Evolutionary conservation across 169 alveolate genomes (phyloP), one percentile per base, ranked within the genome.

Genomic region (Plasmodium gonderi): DNA sequence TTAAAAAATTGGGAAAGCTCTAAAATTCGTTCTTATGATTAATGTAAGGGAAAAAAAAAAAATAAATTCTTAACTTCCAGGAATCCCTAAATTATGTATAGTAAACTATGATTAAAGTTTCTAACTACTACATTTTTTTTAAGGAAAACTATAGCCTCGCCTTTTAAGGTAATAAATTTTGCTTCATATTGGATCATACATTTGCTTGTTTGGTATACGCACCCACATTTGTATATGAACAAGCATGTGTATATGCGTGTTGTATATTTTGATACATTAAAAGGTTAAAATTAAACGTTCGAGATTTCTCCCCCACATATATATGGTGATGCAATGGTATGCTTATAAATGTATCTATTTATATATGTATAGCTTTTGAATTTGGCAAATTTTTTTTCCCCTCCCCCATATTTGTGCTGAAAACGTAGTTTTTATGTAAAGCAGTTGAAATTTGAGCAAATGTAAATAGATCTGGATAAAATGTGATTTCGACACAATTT

Each of bases 61-160:
- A 60, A 17, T 60, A 60, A 60, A 20, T 60, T 20, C 72, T 23
- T 23, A 20, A 36, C 40, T 20, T 29, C 17, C 17, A 60, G 72
- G 40, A 20, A 60, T 60, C 40, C 72, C 72, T 36, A 29, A 3
- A 60, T 23, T 60, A 60, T 23, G 8, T 60, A 23, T 2, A 60
- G 40, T 60, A 60, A 60, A 1, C 36, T 23, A 23, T 60, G n/a
- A n/a, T 14, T 60, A 20, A 29, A 23, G 14, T 23, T 79, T 11
- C 51, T 29, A n/a, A n/a, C n/a, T n/a, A 20, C 72, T 79, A 65
- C 89, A 79, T 79, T 79, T 79, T 79, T 79, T 49, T 6, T 7
- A 33, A n/a, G 29, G 49, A 29, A 49, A 14, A 9, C 23, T 79
- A 23, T 29, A 79, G 40, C 20, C 51, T 7, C 23, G 20, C 67